These are phyloP conservation scores for Tuber microsphaerosporum DNA, from an alignment of 495 filamentous ascomycete species.

Conservation along the genomic window DNA sequence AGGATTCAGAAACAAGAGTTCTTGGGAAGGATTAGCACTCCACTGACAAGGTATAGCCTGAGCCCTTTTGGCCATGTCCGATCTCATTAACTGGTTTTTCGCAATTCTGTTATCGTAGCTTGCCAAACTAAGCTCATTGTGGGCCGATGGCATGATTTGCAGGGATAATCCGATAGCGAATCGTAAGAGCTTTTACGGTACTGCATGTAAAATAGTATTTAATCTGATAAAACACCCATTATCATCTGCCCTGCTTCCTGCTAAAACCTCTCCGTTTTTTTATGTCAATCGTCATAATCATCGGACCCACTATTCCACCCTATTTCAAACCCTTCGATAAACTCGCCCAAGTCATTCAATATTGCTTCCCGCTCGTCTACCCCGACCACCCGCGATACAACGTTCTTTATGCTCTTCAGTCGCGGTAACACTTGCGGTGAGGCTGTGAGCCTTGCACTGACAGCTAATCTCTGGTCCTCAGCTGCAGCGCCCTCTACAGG, in stretches of 20 bases:
- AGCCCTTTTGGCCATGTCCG: too few relatives aligned
- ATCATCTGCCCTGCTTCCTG: background rate
- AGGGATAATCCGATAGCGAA: too few relatives aligned
- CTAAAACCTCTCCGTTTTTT: constrained; percentile 6
- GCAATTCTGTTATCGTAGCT: too few relatives aligned
- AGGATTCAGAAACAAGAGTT: too few relatives aligned
- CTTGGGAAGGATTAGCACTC: too few relatives aligned
- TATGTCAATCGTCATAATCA: constrained; percentile 61
- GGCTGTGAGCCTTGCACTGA: constrained; percentile 62
- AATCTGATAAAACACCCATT: background rate
- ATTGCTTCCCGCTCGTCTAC: constrained; percentile 77
- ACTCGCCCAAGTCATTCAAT: constrained; percentile 72
- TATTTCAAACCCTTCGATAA: constrained; percentile 80
- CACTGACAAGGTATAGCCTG: too few relatives aligned
- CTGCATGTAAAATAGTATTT: background rate
- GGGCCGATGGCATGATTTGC: too few relatives aligned
- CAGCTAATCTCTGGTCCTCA: constrained; percentile 33
- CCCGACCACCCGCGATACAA: constrained; percentile 53
- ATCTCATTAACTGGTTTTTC: too few relatives aligned
- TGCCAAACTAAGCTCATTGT: too few relatives aligned
- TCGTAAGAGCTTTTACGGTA: too few relatives aligned
- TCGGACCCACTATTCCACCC: constrained; percentile 84
- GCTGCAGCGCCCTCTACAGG: constrained; percentile 40
- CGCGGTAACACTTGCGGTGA: constrained; percentile 61
- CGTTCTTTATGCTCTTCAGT: constrained; percentile 58